These are phyloP conservation scores for Starmerella lactis-condensi DNA, from an alignment of 805 yeast genomes.

Conservation along the genomic window DNA sequence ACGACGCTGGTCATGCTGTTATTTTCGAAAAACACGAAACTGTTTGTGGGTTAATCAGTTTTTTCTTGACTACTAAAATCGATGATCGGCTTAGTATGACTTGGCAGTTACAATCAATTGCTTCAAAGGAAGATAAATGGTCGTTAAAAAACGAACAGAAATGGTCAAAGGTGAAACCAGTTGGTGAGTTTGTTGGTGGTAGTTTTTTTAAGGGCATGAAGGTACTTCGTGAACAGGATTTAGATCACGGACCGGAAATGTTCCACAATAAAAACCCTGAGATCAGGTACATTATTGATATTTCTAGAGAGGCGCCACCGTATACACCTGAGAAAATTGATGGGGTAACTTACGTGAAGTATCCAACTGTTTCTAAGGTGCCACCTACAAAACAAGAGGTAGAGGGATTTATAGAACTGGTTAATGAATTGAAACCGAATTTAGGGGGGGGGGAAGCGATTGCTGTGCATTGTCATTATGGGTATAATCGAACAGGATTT, in stretches of 20 bases:
- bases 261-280: constrained; percentile 36
- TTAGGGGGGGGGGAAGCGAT: constrained; percentile 25
- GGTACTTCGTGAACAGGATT: constrained; percentile 49
- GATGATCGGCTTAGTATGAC: constrained; percentile 44
- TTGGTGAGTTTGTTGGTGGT: constrained; percentile 24
- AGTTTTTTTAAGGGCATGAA: constrained; percentile 52
- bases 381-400: constrained; percentile 50
- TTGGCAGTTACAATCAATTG: constrained; percentile 44
- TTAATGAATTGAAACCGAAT: constrained; percentile 21
- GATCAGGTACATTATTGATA: constrained; percentile 45
- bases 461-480: constrained; percentile 67
- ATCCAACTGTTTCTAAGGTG: constrained; percentile 61
- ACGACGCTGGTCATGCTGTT: constrained; percentile 45
- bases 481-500: constrained; percentile 63
- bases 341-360: constrained; percentile 42
- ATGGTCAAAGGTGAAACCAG: constrained; percentile 40
- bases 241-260: constrained; percentile 36
- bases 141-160: constrained; percentile 57
- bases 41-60: constrained; percentile 40
- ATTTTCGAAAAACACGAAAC: constrained; percentile 46
- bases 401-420: constrained; percentile 33
- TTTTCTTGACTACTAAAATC: constrained; percentile 33
- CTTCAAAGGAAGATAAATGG: constrained; percentile 50
- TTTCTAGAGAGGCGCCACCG: constrained; percentile 46
- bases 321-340: constrained; percentile 42